Conservation (phyloP, 805 yeast genomes). For the Ogataea wickerhamii region DNA sequence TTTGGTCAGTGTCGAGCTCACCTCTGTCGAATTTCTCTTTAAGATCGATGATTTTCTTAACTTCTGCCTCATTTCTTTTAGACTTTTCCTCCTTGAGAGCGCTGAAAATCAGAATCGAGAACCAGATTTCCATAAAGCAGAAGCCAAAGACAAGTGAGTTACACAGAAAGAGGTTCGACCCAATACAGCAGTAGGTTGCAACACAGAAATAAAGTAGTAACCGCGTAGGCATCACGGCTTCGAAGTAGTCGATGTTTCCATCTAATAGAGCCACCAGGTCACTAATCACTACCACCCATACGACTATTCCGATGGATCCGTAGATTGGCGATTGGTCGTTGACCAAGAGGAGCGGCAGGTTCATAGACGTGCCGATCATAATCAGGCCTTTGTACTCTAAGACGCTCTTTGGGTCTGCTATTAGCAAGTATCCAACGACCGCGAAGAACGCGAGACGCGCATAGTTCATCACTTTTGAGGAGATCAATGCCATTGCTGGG, state of each 20-base stretch:
- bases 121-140: slow-evolving; percentile 66
- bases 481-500: slow-evolving; percentile 32
- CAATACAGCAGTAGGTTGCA: slow-evolving; percentile 47
- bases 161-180: slow-evolving; percentile 45
- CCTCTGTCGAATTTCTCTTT: slow-evolving; percentile 29
- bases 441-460: slow-evolving; percentile 20
- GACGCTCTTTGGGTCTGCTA: slow-evolving; percentile 24
- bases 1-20: slow-evolving; percentile 21
- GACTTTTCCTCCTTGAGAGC: slow-evolving; percentile 63
- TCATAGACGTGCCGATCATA: slow-evolving; percentile 30
- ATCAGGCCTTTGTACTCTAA: slow-evolving; percentile 30
- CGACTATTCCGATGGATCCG: slow-evolving; percentile 48
- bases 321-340: slow-evolving; percentile 33
- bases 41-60: slow-evolving; percentile 15
- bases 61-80: slow-evolving; percentile 33
- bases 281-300: slow-evolving; percentile 41
- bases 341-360: slow-evolving; percentile 30
- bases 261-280: slow-evolving; percentile 61
- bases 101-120: slow-evolving; percentile 57
- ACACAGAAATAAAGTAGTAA: slow-evolving; percentile 46
- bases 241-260: slow-evolving; percentile 46
- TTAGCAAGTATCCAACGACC: slow-evolving; percentile 21
- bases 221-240: slow-evolving; percentile 57
- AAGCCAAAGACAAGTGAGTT: slow-evolving; percentile 60
- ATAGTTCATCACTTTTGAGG: slow-evolving; percentile 23